A percentile compares a stretch with the other conserved stretches of the same genome.
Evolutionary conservation across 2,329 filamentous ascomycete genomes (phyloP).

Genomic region (Penicillium occitanis): DNA sequence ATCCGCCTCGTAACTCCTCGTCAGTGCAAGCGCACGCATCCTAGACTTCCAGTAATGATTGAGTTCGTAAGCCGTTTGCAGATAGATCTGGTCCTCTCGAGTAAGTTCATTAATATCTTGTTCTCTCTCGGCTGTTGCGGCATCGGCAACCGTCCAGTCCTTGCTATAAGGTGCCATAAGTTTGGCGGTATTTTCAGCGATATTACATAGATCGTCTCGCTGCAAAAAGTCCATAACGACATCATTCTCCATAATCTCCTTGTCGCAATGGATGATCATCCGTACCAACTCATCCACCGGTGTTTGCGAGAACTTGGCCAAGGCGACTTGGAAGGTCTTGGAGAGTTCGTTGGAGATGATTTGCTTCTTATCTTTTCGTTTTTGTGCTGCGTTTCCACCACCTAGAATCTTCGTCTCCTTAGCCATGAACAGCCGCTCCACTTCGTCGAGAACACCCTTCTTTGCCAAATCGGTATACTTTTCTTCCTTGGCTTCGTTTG

Average conservation of each 20-base stretch:
- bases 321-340: constrained; percentile 87
- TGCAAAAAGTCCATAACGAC: constrained; percentile 97
- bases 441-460: constrained; percentile 94
- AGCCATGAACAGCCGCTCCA: constrained; percentile 95
- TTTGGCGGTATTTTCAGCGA: constrained; percentile 87
- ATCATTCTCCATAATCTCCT: constrained; percentile 78
- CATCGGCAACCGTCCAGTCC: constrained; percentile 90
- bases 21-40: constrained; percentile 86
- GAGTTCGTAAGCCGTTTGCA: constrained; percentile 89
- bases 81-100: constrained; percentile 90
- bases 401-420: constrained; percentile 87
- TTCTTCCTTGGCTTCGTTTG: constrained; percentile 86
- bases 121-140: constrained; percentile 73
- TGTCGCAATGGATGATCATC: constrained; percentile 95
- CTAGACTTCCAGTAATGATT: constrained; percentile 99
- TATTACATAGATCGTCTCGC: constrained; percentile 86
- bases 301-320: constrained; percentile 87
- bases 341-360: constrained; percentile 88
- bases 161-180: constrained; percentile 93
- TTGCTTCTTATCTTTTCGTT: constrained; percentile 95
- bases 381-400: constrained; percentile 63
- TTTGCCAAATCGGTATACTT: constrained; percentile 91
- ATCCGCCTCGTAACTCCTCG: constrained; percentile 77
- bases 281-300: constrained; percentile 81
- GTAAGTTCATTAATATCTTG: constrained; percentile 85